phyloP scores from a whole-genome alignment of 148 eudicot genomes.

The Silene uniflora region DNA sequence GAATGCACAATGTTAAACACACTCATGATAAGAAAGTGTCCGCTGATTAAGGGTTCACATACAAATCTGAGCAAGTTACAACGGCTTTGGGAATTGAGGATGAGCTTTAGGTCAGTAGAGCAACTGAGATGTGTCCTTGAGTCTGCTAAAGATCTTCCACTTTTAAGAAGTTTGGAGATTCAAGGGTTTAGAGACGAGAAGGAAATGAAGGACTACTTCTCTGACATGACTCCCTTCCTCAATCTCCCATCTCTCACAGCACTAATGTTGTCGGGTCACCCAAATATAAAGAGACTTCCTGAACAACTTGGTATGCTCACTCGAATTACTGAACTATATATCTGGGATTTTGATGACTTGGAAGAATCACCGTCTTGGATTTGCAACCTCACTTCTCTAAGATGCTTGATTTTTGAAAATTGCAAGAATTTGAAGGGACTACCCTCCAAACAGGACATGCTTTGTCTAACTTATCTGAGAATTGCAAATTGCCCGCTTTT shows the following conservation, averaged over 20 bases:
- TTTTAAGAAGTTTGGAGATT: not conserved
- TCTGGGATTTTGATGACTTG: not conserved
- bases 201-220: not conserved
- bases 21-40: not conserved
- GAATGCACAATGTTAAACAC: too few relatives aligned
- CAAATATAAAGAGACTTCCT: not conserved
- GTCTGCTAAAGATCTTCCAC: not conserved
- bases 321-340: not conserved
- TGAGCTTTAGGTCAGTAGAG: not conserved
- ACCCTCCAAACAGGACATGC: not conserved
- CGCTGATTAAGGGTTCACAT: not conserved
- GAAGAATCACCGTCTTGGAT: conserved; percentile 2
- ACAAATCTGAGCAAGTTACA: not conserved
- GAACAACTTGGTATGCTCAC: not conserved
- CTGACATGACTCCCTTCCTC: not conserved
- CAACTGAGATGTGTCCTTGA: not conserved
- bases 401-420: not conserved
- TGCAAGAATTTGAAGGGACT: conserved; percentile 4
- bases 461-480: not conserved
- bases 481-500: not conserved
- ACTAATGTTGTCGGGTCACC: not conserved
- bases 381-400: not conserved
- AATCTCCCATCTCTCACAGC: not conserved
- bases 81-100: not conserved
- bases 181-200: not conserved